Percentiles rank a stretch among this genome's conserved stretches.
These are phyloP conservation scores for Penicillium sp. DNA, from an alignment of 2,329 filamentous ascomycete genomes.

Conservation along the genomic window DNA sequence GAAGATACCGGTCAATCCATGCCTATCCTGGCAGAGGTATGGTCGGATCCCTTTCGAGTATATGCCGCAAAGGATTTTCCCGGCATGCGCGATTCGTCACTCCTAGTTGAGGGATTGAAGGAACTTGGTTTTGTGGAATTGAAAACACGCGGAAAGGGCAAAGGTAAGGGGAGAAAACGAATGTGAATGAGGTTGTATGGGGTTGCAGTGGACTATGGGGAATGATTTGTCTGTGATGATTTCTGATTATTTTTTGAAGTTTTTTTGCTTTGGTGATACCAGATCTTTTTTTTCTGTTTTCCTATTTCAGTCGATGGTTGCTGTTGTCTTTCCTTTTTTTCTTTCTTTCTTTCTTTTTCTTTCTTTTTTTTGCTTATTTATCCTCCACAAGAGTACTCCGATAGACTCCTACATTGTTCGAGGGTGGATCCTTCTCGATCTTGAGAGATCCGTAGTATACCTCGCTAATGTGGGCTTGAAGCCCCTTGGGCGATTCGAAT, in stretches of 20 bases:
- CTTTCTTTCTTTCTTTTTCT: not conserved
- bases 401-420: not conserved
- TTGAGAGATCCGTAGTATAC: no score
- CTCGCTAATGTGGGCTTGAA: no score
- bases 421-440: no score
- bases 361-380: not conserved
- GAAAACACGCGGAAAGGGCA: conserved; percentile 35
- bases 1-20: conserved; percentile 32
- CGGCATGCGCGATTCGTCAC: conserved; percentile 38
- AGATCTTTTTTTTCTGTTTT: no score
- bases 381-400: not conserved
- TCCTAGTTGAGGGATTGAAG: conserved; percentile 35
- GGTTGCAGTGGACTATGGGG: not conserved
- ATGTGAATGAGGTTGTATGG: conserved; percentile 1
- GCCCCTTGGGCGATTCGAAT: no score
- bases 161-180: conserved; percentile 30
- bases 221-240: no score
- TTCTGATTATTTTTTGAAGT: no score
- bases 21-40: conserved; percentile 36
- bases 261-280: no score
- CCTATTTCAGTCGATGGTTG: no score
- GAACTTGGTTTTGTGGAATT: conserved; percentile 38
- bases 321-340: not conserved
- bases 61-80: conserved; percentile 42
- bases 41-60: conserved; percentile 39